Base-by-base conservation (phyloP, 2,329 filamentous ascomycete species). In the Graphiopsis chlorocephala region DNA sequence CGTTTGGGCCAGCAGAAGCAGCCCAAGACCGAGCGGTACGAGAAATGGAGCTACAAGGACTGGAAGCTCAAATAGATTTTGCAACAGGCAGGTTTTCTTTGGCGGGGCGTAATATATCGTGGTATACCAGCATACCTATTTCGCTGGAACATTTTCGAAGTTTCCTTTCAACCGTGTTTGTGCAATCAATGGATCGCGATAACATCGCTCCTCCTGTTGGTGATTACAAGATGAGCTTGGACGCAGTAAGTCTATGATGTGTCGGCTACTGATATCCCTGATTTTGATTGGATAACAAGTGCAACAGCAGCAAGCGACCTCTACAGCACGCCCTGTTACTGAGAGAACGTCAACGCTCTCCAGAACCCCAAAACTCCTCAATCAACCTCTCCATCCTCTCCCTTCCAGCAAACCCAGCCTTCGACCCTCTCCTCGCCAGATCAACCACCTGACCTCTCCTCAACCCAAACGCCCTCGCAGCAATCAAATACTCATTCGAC, bases 11-110 rank as follows among this genome's bases (percentile, higher is more conserved):
- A 95, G 80, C 85, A 85, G 73, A 96, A 91, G 84, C 91, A 95
- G 82, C 86, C 87, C 68, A 93, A 88, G 84, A 88, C 83, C 71
- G 92, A 91, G 77, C 79, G 88, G 60, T 97, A 92, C 7, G 95
- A 98, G 85, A 99, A 98, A 81, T 99, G 95, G 95, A 88, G 89
- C 52, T 91, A 97, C 82, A 99, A 99, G 84, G 95, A 99, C 77
- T 99, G 97, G 79, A 84, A 83, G 71, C 78, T 91, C 62, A 71
- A 69, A 66, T 74, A 70, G 61, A 59, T 29, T 2, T 62, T 15
- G 20, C 25, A n/a, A 26, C 28, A 23, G 25, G 23, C 57, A 38
- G 6, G 6, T 60, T 60, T 38, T 48, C 58, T 33, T 50, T 15
- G 26, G 38, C 45, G 58, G 14, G 31, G 31, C 31, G 42, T 61